A percentile compares a stretch with the other conserved stretches of the same genome.
Evolutionary conservation across 2,329 filamentous ascomycete species (phyloP).

Genomic region (Cladophialophora psammophila): DNA sequence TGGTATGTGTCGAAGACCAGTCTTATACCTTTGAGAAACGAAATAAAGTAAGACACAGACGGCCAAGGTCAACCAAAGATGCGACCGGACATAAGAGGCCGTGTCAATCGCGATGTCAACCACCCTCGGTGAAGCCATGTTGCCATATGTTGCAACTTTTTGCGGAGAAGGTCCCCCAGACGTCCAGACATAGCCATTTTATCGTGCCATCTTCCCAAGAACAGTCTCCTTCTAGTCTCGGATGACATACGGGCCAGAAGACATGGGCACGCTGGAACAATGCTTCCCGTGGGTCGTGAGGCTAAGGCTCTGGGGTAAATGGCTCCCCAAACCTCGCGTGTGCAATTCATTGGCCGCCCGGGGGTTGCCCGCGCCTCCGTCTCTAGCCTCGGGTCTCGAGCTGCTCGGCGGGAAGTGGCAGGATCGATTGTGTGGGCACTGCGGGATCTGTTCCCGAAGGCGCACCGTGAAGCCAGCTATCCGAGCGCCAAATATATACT

Average conservation of each 20-base stretch:
- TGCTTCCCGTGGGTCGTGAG: background rate
- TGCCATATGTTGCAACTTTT: background rate
- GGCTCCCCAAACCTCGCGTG: background rate
- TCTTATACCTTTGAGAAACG: constrained; percentile 1
- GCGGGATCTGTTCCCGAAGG: constrained; percentile 5
- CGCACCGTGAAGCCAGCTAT: background rate
- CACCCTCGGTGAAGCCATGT: constrained; percentile 9
- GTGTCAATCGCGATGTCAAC: background rate
- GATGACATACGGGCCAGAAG: background rate
- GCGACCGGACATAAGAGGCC: background rate
- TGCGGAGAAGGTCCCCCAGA: background rate
- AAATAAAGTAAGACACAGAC: background rate
- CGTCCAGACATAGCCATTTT: background rate
- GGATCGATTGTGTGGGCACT: background rate
- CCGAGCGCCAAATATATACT: background rate
- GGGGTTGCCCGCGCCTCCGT: constrained; percentile 2
- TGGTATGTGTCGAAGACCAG: constrained; percentile 50
- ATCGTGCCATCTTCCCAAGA: background rate
- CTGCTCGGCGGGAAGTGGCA: background rate
- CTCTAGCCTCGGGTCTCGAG: background rate
- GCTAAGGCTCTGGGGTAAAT: background rate
- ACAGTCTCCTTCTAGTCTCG: constrained; percentile 1
- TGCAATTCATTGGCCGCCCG: background rate
- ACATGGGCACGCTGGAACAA: background rate
- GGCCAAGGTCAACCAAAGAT: background rate